Evolutionary conservation across 371 early-diverging fungal species (phyloP).

Genomic region (Capniomyces stellatus): DNA sequence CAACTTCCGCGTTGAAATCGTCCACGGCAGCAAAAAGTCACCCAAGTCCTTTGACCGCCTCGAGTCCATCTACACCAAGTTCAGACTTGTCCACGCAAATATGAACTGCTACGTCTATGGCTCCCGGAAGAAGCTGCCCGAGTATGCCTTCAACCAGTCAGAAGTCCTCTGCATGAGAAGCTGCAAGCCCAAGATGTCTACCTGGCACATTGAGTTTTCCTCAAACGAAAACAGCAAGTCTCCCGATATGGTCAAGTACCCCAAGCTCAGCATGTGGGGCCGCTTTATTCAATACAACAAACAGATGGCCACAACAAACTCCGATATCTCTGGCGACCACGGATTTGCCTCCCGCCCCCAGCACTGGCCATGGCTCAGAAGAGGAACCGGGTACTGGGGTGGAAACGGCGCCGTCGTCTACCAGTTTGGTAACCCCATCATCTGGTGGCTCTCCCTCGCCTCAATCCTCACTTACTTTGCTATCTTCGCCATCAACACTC

Average conservation of each 20-base stretch:
- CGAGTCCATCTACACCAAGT: constrained; percentile 41
- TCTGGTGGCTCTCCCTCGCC: constrained; percentile 67
- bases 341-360: constrained; percentile 68
- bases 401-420: constrained; percentile 52
- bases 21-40: constrained; percentile 35
- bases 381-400: constrained; percentile 83
- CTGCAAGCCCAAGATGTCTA: constrained; percentile 34
- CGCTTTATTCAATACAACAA: constrained; percentile 65
- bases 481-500: constrained; percentile 35
- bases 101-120: constrained; percentile 59
- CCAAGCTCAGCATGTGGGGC: constrained; percentile 29
- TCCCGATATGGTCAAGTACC: constrained; percentile 6
- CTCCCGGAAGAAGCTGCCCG: constrained; percentile 59
- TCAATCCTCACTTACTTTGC: constrained; percentile 36
- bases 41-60: constrained; percentile 35
- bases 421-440: constrained; percentile 92
- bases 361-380: constrained; percentile 64
- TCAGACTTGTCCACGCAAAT: constrained; percentile 52
- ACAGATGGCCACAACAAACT: constrained; percentile 62
- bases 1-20: constrained; percentile 46
- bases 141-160: constrained; percentile 96
- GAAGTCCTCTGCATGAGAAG: constrained; percentile 71
- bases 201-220: constrained; percentile 30
- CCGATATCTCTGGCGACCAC: constrained; percentile 57
- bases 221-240: neutral